Evolutionary conservation across 208 protist genomes (phyloP).

Genomic region (Porcisia deanei): DNA sequence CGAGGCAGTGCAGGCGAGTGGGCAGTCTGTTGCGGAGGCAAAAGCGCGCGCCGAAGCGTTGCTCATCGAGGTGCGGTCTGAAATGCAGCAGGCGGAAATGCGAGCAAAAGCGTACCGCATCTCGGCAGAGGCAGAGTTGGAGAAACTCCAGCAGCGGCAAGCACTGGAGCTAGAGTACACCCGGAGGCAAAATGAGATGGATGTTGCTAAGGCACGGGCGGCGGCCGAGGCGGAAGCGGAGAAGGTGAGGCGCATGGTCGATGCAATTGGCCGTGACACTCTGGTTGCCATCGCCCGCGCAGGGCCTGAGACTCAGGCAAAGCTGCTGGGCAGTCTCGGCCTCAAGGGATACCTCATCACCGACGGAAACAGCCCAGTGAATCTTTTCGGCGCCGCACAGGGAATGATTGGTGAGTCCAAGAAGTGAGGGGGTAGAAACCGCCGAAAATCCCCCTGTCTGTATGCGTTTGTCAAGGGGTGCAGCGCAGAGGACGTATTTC

Average conservation of each 20-base stretch:
- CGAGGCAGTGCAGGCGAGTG: slow-evolving; percentile 90
- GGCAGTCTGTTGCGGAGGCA: slow-evolving; percentile 91
- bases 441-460: no score
- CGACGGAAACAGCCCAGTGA: slow-evolving; percentile 95
- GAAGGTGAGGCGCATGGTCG: slow-evolving; percentile 88
- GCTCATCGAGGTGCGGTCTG: slow-evolving; percentile 86
- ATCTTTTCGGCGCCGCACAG: slow-evolving; percentile 95
- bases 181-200: slow-evolving; percentile 77
- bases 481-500: neutral
- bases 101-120: slow-evolving; percentile 85
- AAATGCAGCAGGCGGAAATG: slow-evolving; percentile 89
- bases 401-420: slow-evolving; percentile 80
- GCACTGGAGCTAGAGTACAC: slow-evolving; percentile 88
- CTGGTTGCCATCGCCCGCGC: slow-evolving; percentile 91
- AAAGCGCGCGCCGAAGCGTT: slow-evolving; percentile 90
- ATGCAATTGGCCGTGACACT: slow-evolving; percentile 91
- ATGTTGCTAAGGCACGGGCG: slow-evolving; percentile 76
- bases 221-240: slow-evolving; percentile 87
- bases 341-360: slow-evolving; percentile 96
- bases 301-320: slow-evolving; percentile 95
- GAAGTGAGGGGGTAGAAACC: slow-evolving; percentile 10
- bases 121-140: slow-evolving; percentile 79
- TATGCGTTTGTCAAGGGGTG: no score
- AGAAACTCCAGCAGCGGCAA: slow-evolving; percentile 82
- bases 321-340: slow-evolving; percentile 94